phyloP scores from a whole-genome alignment of 1,284 basidiomycete species.

The Ceratobasidium sp. region DNA sequence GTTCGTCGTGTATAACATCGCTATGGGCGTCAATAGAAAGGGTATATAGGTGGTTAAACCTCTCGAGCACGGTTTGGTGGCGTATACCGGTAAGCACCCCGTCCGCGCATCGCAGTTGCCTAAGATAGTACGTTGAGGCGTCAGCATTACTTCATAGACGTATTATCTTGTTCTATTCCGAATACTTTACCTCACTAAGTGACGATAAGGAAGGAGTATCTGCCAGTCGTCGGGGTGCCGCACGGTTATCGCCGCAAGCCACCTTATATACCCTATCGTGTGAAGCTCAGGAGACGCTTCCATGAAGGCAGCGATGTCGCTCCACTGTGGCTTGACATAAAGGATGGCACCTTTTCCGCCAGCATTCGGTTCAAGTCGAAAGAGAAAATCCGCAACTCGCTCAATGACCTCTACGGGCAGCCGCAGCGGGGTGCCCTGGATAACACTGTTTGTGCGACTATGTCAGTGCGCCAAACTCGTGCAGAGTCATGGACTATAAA shows the following conservation, averaged over 20 bases:
- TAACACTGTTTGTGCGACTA: background rate
- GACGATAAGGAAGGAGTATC: background rate
- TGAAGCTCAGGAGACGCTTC: background rate
- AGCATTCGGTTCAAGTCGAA: background rate
- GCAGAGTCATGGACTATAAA: background rate
- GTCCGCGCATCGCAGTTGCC: slow-evolving; percentile 13
- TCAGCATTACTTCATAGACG: background rate
- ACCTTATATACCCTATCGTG: slow-evolving; percentile 8
- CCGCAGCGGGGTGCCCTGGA: background rate
- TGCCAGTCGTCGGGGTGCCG: background rate
- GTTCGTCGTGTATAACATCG: slow-evolving; percentile 8
- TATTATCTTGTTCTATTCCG: background rate
- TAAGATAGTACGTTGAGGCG: background rate
- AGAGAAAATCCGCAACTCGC: slow-evolving; percentile 17
- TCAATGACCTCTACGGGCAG: slow-evolving; percentile 29
- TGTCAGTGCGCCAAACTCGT: background rate
- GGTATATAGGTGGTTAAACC: slow-evolving; percentile 8
- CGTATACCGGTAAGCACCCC: background rate
- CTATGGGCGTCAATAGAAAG: slow-evolving; percentile 33
- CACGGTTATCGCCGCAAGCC: background rate
- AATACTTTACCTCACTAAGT: slow-evolving; percentile 1
- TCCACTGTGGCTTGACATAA: slow-evolving; percentile 2
- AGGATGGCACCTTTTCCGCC: background rate
- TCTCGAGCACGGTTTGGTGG: background rate
- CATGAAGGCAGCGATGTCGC: slow-evolving; percentile 18